Evolutionary conservation across 1,284 basidiomycete genomes (phyloP), one percentile per base, ranked within the genome.

Genomic region (Tilletia setariae): DNA sequence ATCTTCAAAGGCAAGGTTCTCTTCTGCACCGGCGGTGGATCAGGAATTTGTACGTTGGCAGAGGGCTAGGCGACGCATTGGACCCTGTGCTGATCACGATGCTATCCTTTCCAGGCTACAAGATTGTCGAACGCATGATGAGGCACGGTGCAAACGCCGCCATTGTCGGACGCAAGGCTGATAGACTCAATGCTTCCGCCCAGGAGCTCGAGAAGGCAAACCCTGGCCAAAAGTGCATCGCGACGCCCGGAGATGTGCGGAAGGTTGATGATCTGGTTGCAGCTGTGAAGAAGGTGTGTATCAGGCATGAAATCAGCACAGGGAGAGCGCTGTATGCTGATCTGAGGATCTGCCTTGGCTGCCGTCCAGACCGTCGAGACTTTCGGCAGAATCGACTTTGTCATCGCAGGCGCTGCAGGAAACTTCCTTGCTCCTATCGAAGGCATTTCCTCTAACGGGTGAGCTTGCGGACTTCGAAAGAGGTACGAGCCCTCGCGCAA

Each of bases 1-100:
- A 86, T 96, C 47, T 96, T 96, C 87, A 88, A 89, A 74, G 93
- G 91, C 76, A 96, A 94, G 83, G 93, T 97, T 15, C 86, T 95
- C 21, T 95, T 98, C 84, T 93, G 91, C 83, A 96, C 93, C 0
- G 79, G 82, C 35, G 81, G 81, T 23, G 82, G 81, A 0, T 77
- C 77, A 1, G 94, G 94, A 13, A 98, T 98, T 84, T 94, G 94
- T 84, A 90, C 91, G 76, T 88, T 85, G 3, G 16, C 46, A 23
- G 64, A 94, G 97, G 89, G 91, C 90, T 46, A 88, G 15, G 8
- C 15, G 46, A 47, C 30, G 40, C 19, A 11, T 6, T 40, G 40
- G 51, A 15, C 16, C 15, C 7, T n/a, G 23, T 28, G 63, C 43
- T 47, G 9, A 46, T 51, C 32, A 19, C 61, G 15, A 19, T 35